Evolutionary conservation across 305 asterid species (phyloP).

Genomic region (Stenogyne calaminthoides): DNA sequence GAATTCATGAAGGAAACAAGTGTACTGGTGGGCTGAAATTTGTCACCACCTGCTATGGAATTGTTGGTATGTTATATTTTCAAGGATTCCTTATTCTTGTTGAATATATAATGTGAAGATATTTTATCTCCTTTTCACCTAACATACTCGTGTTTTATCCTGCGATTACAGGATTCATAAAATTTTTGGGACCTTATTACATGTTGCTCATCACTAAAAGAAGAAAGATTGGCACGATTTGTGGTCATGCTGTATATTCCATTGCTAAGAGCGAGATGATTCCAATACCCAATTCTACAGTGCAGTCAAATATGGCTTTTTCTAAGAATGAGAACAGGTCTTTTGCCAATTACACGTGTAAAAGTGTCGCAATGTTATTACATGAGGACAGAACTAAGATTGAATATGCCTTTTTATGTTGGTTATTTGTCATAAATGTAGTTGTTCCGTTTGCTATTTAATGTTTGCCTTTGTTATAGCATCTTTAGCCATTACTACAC

Average conservation of each 20-base stretch:
- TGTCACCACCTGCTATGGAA: slow-evolving; percentile 83
- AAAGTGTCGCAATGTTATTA: slow-evolving; percentile 45
- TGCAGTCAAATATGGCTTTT: slow-evolving; percentile 67
- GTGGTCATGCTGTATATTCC: slow-evolving; percentile 88
- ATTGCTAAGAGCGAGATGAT: slow-evolving; percentile 78
- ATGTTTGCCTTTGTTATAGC: slow-evolving; percentile 25
- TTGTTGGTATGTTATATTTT: slow-evolving; percentile 64
- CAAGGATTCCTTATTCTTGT: neutral
- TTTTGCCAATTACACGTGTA: slow-evolving; percentile 77
- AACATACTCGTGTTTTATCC: slow-evolving; percentile 29
- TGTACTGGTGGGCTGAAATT: slow-evolving; percentile 86
- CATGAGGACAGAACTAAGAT: slow-evolving; percentile 42
- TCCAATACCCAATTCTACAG: slow-evolving; percentile 63
- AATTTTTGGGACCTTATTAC: slow-evolving; percentile 90
- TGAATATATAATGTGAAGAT: neutral
- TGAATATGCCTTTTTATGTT: slow-evolving; percentile 41
- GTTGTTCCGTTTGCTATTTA: slow-evolving; percentile 29
- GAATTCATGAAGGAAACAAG: slow-evolving; percentile 84
- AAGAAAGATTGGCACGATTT: slow-evolving; percentile 76
- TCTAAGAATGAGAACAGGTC: no score
- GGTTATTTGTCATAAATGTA: slow-evolving; percentile 31
- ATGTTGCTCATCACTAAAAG: slow-evolving; percentile 87
- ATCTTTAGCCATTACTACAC: slow-evolving; percentile 31
- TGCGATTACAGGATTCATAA: slow-evolving; percentile 69
- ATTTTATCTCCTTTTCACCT: neutral